A percentile compares a stretch with the other conserved stretches of the same genome.
These are phyloP conservation scores for Biancaea sappan DNA, from an alignment of 306 rosid genomes.

Conservation along the genomic window DNA sequence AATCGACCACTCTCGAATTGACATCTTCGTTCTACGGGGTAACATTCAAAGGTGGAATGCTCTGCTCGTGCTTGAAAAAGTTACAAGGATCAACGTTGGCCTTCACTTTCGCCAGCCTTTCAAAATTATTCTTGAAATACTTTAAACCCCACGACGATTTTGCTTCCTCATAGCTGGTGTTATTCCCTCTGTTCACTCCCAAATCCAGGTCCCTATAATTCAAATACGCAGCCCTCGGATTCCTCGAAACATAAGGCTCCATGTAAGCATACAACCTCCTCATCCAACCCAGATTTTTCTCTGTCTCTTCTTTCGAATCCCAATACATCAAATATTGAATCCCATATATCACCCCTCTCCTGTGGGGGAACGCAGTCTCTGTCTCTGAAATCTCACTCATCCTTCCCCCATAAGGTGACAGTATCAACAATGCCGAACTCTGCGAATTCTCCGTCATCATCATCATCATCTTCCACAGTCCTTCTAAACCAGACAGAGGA, in stretches of 20 bases:
- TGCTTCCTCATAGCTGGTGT: neutral
- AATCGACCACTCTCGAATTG: too few species aligned
- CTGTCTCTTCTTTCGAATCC: conserved; percentile 14
- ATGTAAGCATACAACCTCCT: conserved; percentile 37
- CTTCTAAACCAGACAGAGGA: conserved; percentile 28
- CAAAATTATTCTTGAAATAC: neutral
- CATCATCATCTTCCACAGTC: conserved; percentile 34
- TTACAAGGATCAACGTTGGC: neutral
- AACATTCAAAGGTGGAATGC: neutral
- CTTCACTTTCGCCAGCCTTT: neutral
- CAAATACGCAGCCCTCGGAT: conserved; percentile 14
- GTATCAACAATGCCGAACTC: conserved; percentile 37
- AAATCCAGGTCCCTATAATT: neutral
- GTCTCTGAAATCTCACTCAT: conserved; percentile 53
- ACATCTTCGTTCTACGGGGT: too few species aligned
- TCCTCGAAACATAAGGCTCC: conserved; percentile 44
- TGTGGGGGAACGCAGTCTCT: conserved; percentile 62
- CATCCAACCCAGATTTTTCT: conserved; percentile 34
- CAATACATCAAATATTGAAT: conserved; percentile 41
- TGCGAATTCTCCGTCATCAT: neutral
- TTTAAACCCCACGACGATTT: neutral
- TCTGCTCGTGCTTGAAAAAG: neutral
- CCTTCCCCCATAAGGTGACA: conserved; percentile 59
- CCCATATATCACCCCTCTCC: conserved; percentile 51
- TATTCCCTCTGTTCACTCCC: neutral